Percentiles rank a stretch among this genome's conserved stretches.
These are phyloP conservation scores for Apodospora peruviana DNA, from an alignment of 495 filamentous ascomycete species.

Conservation along the genomic window DNA sequence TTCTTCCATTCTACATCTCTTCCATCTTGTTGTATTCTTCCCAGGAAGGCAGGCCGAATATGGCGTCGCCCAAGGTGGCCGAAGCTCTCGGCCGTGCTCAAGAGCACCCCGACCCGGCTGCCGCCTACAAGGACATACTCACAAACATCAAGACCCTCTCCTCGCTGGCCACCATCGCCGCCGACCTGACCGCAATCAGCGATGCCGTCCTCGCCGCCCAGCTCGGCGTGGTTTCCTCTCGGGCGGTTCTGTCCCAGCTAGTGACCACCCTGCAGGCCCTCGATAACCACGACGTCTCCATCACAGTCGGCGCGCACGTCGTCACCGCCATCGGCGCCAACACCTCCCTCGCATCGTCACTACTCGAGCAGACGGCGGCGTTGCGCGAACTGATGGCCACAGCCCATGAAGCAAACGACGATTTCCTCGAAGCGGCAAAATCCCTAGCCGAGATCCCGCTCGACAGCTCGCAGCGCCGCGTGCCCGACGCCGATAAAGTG, in stretches of 20 bases:
- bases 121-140: slow-evolving; percentile 64
- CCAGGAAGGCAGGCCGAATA: neutral
- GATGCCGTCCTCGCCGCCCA: slow-evolving; percentile 61
- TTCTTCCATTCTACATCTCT: too few species aligned
- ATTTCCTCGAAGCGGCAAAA: slow-evolving; percentile 71
- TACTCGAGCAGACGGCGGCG: slow-evolving; percentile 80
- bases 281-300: slow-evolving; percentile 51
- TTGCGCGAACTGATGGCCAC: slow-evolving; percentile 77
- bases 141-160: slow-evolving; percentile 53
- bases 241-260: slow-evolving; percentile 64
- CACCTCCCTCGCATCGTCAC: slow-evolving; percentile 47
- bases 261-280: slow-evolving; percentile 54
- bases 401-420: slow-evolving; percentile 75
- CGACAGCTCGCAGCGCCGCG: slow-evolving; percentile 77
- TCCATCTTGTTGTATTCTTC: too few species aligned
- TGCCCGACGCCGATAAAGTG: slow-evolving; percentile 72
- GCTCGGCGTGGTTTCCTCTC: slow-evolving; percentile 69
- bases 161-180: slow-evolving; percentile 46
- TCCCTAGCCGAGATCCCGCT: slow-evolving; percentile 78
- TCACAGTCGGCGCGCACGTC: slow-evolving; percentile 64
- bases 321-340: slow-evolving; percentile 54
- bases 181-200: slow-evolving; percentile 64
- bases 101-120: slow-evolving; percentile 47
- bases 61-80: slow-evolving; percentile 25
- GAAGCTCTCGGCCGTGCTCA: slow-evolving; percentile 52